Percentiles rank a stretch among this genome's conserved stretches.
Conservation (phyloP, 2,329 filamentous ascomycete genomes). For the Xylariaceae sp. region DNA sequence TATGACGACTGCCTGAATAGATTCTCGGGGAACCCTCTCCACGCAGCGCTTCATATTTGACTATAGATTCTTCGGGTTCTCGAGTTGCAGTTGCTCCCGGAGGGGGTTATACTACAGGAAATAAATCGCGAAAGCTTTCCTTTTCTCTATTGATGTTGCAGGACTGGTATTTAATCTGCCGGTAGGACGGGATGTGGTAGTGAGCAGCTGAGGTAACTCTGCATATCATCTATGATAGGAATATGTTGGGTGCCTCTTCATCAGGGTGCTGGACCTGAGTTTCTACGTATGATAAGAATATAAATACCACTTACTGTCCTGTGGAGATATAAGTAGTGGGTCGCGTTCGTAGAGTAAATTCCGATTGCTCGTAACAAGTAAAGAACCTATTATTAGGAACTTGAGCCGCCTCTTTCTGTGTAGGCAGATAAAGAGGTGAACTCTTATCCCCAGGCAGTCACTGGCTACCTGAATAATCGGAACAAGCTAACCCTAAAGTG, state of each 20-base stretch:
- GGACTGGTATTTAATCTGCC: background rate
- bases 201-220: background rate
- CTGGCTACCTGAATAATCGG: too few relatives aligned
- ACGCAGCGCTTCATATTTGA: background rate
- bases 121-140: background rate
- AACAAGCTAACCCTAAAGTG: too few relatives aligned
- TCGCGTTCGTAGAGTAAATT: background rate
- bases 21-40: background rate
- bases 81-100: background rate
- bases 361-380: too few relatives aligned
- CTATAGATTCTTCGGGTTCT: background rate
- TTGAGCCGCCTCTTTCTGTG: constrained; percentile 5
- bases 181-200: background rate
- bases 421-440: background rate
- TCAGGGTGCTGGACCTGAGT: too few relatives aligned
- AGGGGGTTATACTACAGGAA: background rate
- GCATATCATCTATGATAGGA: too few relatives aligned
- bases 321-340: too few relatives aligned
- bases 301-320: too few relatives aligned
- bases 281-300: too few relatives aligned
- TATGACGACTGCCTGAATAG: background rate
- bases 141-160: background rate
- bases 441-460: too few relatives aligned
- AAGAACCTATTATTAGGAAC: too few relatives aligned
- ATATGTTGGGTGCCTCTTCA: too few relatives aligned